Evolutionary conservation across 2,329 filamentous ascomycete species (phyloP).

Genomic region (Macrophomina tecta): DNA sequence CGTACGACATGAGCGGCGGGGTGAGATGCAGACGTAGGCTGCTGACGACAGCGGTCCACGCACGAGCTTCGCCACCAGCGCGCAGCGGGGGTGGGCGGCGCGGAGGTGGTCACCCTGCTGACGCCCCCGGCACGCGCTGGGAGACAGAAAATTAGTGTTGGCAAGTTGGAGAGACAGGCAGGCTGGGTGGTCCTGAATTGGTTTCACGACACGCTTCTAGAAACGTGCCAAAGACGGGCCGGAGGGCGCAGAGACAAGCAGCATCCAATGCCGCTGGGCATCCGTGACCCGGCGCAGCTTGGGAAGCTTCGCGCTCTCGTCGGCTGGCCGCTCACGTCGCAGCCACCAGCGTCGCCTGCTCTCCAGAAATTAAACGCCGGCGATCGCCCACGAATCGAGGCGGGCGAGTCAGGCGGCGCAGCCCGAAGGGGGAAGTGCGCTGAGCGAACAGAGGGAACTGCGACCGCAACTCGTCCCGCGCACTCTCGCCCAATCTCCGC

Average conservation of each 20-base stretch:
- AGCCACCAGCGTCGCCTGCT: not conserved
- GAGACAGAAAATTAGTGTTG: not conserved
- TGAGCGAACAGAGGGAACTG: not conserved
- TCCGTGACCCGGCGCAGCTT: not conserved
- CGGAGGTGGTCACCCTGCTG: not conserved
- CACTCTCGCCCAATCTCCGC: slow-evolving; percentile 13
- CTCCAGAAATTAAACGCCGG: slow-evolving; percentile 13
- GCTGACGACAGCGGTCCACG: slow-evolving; percentile 21
- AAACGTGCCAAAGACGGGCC: not conserved
- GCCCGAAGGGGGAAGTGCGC: slow-evolving; percentile 6
- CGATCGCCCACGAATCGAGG: slow-evolving; percentile 9
- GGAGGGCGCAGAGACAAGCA: not conserved
- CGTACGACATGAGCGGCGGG: not conserved
- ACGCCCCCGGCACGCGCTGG: not conserved
- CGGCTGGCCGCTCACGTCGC: not conserved
- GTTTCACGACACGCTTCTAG: slow-evolving; percentile 15
- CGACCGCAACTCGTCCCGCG: not conserved
- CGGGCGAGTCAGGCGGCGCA: slow-evolving; percentile 6
- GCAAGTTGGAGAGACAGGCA: not conserved
- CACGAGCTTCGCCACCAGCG: not conserved
- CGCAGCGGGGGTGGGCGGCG: not conserved
- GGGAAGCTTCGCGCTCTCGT: slow-evolving; percentile 13
- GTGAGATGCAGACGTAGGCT: slow-evolving; percentile 4
- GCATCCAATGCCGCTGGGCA: not conserved
- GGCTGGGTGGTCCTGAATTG: not conserved